Base-by-base conservation (phyloP, 2,329 filamentous ascomycete genomes). In the Diaporthe velutina region DNA sequence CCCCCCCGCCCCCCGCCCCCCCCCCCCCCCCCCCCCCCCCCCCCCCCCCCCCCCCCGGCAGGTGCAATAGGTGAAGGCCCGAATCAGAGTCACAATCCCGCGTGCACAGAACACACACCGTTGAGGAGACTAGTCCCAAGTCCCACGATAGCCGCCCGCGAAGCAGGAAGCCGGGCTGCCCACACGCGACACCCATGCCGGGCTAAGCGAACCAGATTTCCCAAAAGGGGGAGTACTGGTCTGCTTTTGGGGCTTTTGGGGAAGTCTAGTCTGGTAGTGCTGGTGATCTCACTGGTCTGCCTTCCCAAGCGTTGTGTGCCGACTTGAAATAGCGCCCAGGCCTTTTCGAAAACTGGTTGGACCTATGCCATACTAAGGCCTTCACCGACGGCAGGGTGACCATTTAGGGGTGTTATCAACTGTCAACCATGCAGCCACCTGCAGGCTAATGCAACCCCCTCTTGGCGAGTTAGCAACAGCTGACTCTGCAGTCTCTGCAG, bases 391-490 rank as follows among this genome's bases (percentile, higher is more conserved):
- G 64, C 1, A 28, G 48, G 64, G 64, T 28, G 48, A 19, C 64
- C 48, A 40, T 68, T 54, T 54, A 40, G 48, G 64, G 64, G 48
- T 22, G 48, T 54, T 68, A 40, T 68, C 64, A 68, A 68, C 64
- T 68, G 64, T 54, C 64, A 68, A 68, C 48, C n/a, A 68, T 68
- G 64, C 48, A 68, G 64, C 64, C 64, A 68, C 64, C 48, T 54
- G 48, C 64, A 40, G n/a, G 64, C 64, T 54, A 54, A 68, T 68
- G 64, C 64, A 54, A 22, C 48, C 48, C 64, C 33, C n/a, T 22
- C 64, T 68, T 68, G 64, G 64, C 64, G 64, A 68, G 64, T 54
- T 68, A 40, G 64, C 64, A 68, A 68, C 64, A 68, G 48, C 64
- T 68, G 64, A 54, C 48, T 54, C 33, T 68, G 64, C 64, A 52